Base-by-base conservation (phyloP, 2,329 filamentous ascomycete genomes). In the Sclerotinia trifoliorum region DNA sequence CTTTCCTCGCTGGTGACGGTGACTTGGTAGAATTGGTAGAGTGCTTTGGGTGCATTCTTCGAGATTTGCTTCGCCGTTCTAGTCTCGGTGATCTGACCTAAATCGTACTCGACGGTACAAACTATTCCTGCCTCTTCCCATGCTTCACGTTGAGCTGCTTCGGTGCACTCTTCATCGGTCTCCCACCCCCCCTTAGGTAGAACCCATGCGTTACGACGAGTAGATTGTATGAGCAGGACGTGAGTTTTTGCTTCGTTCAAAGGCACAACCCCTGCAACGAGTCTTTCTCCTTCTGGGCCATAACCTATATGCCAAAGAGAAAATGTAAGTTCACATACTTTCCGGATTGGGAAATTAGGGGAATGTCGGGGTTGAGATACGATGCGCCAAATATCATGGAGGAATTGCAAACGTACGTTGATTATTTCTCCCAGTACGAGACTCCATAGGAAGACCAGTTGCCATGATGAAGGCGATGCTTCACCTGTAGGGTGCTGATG, bases 141-240 rank as follows among this genome's bases (percentile, higher is more conserved):
- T 70, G 95, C 95, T 80, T 99, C 95, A 74, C 95, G 83, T 83
- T 90, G 80, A 67, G 95, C 95, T 68, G 95, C 92, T 78, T 94
- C 87, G 71, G 90, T 88, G 71, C 92, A 95, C 71, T 89, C 87
- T 81, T 99, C 95, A 80, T 99, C 95, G 46, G 88, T 90, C 80
- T 99, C 95, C 94, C 95, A 99, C 70, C 95, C 95, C 77, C 95
- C 95, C 80, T 99, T 99, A 70, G 95, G 95, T 69, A 99, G 85
- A 55, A 99, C 95, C 95, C 95, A 99, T 75, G 92, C 92, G 79
- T 92, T 92, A 75, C 93, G 90, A 72, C 92, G 88, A 65, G 92
- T 94, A 66, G 93, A 97, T 82, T 97, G 93, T 75, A 98, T 97
- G 74, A 99, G 85, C 74, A 99, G 85, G 70, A 99, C 94, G 79